Percentiles rank a stretch among this genome's conserved stretches.
phyloP scores from a whole-genome alignment of 345 rosid genomes.

The Litchi chinensis region DNA sequence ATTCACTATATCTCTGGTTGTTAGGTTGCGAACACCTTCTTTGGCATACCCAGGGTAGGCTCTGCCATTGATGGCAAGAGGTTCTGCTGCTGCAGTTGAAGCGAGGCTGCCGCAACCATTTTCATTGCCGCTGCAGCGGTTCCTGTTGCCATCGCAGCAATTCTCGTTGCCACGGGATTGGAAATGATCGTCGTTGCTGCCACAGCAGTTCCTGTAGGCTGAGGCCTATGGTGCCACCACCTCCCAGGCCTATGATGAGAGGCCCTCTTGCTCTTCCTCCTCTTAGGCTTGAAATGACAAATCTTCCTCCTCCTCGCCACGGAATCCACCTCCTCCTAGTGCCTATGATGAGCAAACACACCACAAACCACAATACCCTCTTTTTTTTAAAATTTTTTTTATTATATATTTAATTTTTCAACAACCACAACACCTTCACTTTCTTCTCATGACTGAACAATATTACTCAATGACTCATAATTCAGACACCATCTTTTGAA shows the following conservation, averaged over 20 bases:
- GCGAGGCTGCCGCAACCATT: no score
- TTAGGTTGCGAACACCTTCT: no score
- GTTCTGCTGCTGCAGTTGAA: no score
- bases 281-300: conserved; percentile 78
- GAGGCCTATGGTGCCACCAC: conserved; percentile 74
- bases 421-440: not conserved
- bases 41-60: no score
- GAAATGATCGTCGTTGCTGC: no score
- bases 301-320: conserved; percentile 62
- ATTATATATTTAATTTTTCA: no score
- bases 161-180: conserved; percentile 31
- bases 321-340: conserved; percentile 98
- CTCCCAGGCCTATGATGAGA: conserved; percentile 81
- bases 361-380: no score
- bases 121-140: no score
- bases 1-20: no score
- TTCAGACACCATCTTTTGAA: not conserved
- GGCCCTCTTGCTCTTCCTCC: conserved; percentile 76
- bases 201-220: conserved; percentile 56
- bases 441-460: not conserved
- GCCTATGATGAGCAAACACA: conserved; percentile 37
- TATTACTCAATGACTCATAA: not conserved
- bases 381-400: no score
- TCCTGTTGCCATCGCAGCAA: no score
- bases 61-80: no score